phyloP scores from a whole-genome alignment of 139 green algal genomes.

The Chlorella sp. region DNA sequence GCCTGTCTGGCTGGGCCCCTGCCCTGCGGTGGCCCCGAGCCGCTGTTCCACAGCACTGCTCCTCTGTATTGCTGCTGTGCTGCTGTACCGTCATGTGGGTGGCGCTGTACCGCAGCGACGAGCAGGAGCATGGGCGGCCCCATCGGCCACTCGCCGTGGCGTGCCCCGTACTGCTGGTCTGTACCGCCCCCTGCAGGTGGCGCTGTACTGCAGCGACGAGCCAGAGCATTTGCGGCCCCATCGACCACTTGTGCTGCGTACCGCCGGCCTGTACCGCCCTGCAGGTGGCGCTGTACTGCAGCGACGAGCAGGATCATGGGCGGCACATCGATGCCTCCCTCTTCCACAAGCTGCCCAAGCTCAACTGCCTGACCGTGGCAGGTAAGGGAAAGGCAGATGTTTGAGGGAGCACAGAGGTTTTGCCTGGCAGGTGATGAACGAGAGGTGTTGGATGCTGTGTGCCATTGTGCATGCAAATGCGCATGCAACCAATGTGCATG shows the following conservation, averaged over 20 bases:
- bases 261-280: not conserved
- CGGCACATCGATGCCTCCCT: not conserved
- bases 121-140: not conserved
- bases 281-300: slow-evolving; percentile 13
- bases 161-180: not conserved
- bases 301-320: not conserved
- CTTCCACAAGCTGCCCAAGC: slow-evolving; percentile 33
- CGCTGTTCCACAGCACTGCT: no score
- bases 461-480: no score
- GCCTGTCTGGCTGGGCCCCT: no score
- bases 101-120: no score
- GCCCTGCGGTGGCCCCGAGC: no score
- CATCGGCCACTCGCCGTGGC: no score
- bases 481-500: no score
- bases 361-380: slow-evolving; percentile 33
- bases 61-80: no score
- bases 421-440: no score
- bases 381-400: not conserved
- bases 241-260: not conserved
- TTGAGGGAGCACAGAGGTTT: no score
- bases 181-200: slow-evolving; percentile 4
- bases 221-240: not conserved
- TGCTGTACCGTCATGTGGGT: no score
- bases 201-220: not conserved
- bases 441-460: no score